Conservation (phyloP, 768 basidiomycete genomes). For the Polyporus arcularius region DNA sequence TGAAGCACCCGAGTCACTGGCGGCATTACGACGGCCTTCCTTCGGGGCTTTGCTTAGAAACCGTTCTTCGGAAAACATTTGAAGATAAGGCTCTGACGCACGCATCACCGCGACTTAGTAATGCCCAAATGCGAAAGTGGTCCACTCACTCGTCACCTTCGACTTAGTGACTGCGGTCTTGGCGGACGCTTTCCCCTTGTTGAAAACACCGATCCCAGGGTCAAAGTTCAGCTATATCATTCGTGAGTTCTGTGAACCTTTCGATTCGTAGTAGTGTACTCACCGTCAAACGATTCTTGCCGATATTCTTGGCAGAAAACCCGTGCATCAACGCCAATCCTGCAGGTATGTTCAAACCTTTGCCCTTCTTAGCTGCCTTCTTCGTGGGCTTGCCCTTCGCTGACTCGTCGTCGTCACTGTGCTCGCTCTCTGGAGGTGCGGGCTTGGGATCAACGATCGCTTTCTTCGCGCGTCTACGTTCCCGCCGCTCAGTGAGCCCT, state of each 20-base stretch:
- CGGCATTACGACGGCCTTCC: background rate
- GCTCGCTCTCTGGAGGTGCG: conserved; percentile 4
- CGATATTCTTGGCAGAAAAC: conserved; percentile 62
- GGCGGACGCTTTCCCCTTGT: conserved; percentile 63
- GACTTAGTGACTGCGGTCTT: conserved; percentile 34
- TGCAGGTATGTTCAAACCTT: conserved; percentile 38
- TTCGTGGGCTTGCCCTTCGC: conserved; percentile 13
- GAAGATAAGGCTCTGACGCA: conserved; percentile 8
- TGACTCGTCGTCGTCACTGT: conserved; percentile 16
- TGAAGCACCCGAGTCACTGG: background rate
- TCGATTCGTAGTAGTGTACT: conserved; percentile 13
- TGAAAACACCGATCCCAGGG: conserved; percentile 57
- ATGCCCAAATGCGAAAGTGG: background rate
- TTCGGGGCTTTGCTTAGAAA: conserved; percentile 19
- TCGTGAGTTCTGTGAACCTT: background rate
- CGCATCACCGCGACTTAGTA: background rate
- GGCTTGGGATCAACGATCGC: conserved; percentile 46
- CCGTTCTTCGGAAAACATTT: conserved; percentile 26
- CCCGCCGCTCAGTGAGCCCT: conserved; percentile 69
- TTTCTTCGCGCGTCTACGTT: conserved; percentile 60
- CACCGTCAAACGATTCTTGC: conserved; percentile 64
- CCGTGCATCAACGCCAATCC: conserved; percentile 70
- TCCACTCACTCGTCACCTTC: conserved; percentile 31
- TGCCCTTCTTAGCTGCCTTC: conserved; percentile 26
- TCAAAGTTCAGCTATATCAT: conserved; percentile 38